Evolutionary conservation across 2,329 filamentous ascomycete genomes (phyloP), one percentile per base, ranked within the genome.

Genomic region (Plectosphaerella sp.): DNA sequence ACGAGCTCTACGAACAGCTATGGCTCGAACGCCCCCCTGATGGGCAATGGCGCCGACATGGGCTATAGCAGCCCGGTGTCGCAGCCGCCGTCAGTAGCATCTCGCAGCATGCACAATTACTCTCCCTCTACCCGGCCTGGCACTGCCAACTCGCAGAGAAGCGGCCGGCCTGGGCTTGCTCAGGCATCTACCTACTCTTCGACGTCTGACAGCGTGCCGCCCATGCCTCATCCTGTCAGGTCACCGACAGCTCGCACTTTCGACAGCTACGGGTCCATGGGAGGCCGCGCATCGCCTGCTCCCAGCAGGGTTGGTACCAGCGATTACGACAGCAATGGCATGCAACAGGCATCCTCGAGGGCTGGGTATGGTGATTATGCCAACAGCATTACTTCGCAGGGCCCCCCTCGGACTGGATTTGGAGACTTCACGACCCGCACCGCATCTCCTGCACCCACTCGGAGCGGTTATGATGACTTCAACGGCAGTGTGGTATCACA

Each of bases 21-120:
- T 62, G 80, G 77, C 12, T 84, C 86, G 3, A 82, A 86, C 54
- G 78, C 81, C 8, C 82, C 87, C 1, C 74, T 90, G 6, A 68
- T 88, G 37, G 69, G 72, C 16, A 75, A 80, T 54, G 83, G 84
- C 6, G 76, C 78, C 33, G 76, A 78, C 7, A 87, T 87, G 80
- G 84, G 83, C 18, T 78, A 77, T 61, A 63, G 62, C 20, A 64
- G 69, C 39, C 58, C 70, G 7, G 63, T 64, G 5, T 72, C 72
- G 1, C 70, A 70, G 2, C 67, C 62, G 5, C 67, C 71, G 33
- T 60, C 67, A 33, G 50, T 74, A 11, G 67, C 72, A n/a, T 56
- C 58, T 7, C 53, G 68, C 24, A 62, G 67, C 36, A 35, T 64
- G 16, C 58, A 52, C 54, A 59, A 55, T 39, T 68, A 60, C 55